Base-by-base conservation (phyloP, 2,329 filamentous ascomycete species). In the Neonectria sp. region DNA sequence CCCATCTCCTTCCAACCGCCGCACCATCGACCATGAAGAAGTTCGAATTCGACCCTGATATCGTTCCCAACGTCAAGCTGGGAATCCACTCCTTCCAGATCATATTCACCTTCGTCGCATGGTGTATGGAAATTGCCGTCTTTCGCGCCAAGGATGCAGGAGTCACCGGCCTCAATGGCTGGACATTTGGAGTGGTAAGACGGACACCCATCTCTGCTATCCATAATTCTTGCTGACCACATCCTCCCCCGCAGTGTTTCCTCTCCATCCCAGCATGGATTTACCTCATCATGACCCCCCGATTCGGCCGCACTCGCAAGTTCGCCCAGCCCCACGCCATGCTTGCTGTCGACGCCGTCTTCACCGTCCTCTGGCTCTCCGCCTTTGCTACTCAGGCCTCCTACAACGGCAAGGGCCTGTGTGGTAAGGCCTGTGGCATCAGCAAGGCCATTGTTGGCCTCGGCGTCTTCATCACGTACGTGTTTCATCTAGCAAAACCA, bases 351-450 rank as follows among this genome's bases (percentile, higher is more conserved):
- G 90, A 92, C 75, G 79, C 79, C n/a, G 45, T 89, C 64, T 91
- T 86, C 76, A 81, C 83, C 75, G 78, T 92, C 71, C 80, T 92
- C 68, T 92, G 90, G 90, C 82, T 93, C 49, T 90, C 90, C 3
- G 90, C 87, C 21, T 92, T 92, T 76, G 87, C 90, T 33, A 86
- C 88, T 21, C 89, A 92, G 75, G 90, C 91, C 3, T 84, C 88
- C 9, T 92, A 89, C 80, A 92, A 92, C 80, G 83, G 84, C 3
- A 82, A 83, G 25, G 84, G 83, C 66, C 80, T 83, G 31, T 92
- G 90, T 73, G 87, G 87, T 3, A 79, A 82, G 35, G 88, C 81
- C 43, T 92, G 91, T 77, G 78, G 80, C n/a, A 78, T 88, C 55
- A 91, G 89, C 82, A 91, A 90, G 77, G 89, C 83, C 62, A 84